phyloP scores from a whole-genome alignment of 2,329 filamentous ascomycete species.

The Cadophora sp. region DNA sequence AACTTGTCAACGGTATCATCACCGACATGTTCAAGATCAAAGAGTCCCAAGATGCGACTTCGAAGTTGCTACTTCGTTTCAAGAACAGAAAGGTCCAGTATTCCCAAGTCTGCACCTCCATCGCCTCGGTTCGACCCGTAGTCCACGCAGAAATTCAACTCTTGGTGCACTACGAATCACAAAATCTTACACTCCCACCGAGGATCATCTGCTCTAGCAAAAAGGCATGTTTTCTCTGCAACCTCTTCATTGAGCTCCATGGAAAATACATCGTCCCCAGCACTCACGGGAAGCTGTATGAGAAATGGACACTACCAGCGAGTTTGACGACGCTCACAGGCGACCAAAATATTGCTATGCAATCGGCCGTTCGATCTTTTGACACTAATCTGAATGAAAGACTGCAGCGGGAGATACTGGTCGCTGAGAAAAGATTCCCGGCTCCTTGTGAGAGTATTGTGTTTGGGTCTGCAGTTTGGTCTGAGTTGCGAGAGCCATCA shows the following conservation, averaged over 20 bases:
- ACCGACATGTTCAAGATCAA: not conserved
- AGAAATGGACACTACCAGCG: slow-evolving; percentile 18
- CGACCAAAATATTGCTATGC: not conserved
- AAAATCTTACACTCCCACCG: slow-evolving; percentile 14
- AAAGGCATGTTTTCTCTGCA: slow-evolving; percentile 26
- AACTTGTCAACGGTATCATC: not conserved
- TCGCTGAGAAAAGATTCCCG: not conserved
- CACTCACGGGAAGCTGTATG: slow-evolving; percentile 24
- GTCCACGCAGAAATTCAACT: slow-evolving; percentile 29
- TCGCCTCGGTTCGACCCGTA: not conserved
- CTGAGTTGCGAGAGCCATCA: not conserved
- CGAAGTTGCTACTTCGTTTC: not conserved
- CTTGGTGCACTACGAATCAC: slow-evolving; percentile 22
- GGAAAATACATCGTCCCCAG: slow-evolving; percentile 20
- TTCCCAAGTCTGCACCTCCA: not conserved
- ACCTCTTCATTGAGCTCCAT: slow-evolving; percentile 21
- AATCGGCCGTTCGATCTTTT: not conserved
- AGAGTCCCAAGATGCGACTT: no score
- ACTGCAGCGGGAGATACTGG: not conserved
- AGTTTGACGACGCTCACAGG: not conserved
- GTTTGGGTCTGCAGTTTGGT: not conserved
- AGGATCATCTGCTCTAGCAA: slow-evolving; percentile 27
- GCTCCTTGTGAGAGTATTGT: not conserved
- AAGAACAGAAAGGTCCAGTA: not conserved
- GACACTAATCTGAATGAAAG: not conserved